Base-by-base conservation (phyloP, 1,284 basidiomycete species). In the Ganoderma boninense region DNA sequence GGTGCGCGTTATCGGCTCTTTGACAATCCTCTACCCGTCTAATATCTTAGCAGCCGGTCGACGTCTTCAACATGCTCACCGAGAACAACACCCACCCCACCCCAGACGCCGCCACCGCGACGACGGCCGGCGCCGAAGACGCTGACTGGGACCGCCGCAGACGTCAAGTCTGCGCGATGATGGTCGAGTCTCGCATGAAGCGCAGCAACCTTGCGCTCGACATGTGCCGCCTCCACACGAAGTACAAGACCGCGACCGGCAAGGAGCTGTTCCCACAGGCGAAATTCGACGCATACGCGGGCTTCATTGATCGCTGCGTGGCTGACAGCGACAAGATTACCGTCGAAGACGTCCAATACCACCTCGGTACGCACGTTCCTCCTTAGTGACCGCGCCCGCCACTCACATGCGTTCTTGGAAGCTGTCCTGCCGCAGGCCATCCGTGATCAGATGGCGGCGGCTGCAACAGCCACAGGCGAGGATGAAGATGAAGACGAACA, bases 401-500 rank as follows among this genome's bases (percentile, higher is more conserved):
- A 6, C 49, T 14, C 49, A 54, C 23, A 26, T 14, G 23, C 26
- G 23, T 13, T 54, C 23, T 54, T 54, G 49, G 23, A 14, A 54
- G 49, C 13, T 14, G 23, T 14, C 11, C 11, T 23, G 49, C 49
- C 23, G 23, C 23, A 14, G 11, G 10, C 44, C 8, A 20, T 8
- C 20, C 18, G 18, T 20, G 44, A 46, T n/a, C 44, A 14, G 23
- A 8, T 23, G 16, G 13, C 23, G 5, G 11, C 23, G 11, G 11
- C 23, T 4, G n/a, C 13, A 8, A 26, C 49, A 10, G 13, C 5
- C 32, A 32, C 32, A 32, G 32, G 49, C 14, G 43, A 63, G 14
- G 43, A 80, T 5, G 13, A 80, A 69, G 10, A 83, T 64, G 42
- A 76, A 29, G 60, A 62, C 32, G 32, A 32, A 32, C 32, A 32